phyloP scores from a whole-genome alignment of 371 early-diverging fungal genomes.

The Mortierella sp. region DNA sequence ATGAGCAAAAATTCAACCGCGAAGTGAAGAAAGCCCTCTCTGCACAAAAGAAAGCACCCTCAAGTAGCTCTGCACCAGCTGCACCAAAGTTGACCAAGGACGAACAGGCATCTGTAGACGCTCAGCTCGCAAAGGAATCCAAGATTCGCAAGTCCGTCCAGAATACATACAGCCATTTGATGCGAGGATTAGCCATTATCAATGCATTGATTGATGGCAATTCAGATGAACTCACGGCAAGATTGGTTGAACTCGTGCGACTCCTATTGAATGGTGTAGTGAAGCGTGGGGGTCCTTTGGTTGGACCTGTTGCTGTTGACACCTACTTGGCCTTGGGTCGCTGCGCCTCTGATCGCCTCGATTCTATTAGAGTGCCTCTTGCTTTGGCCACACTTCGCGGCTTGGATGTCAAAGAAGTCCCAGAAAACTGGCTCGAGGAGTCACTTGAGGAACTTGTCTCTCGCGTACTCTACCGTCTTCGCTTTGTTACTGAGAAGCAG shows the following conservation, averaged over 20 bases:
- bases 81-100: conserved; percentile 80
- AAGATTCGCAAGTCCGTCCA: conserved; percentile 79
- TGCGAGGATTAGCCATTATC: conserved; percentile 74
- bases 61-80: conserved; percentile 29
- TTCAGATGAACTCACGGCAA: conserved; percentile 57
- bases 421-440: conserved; percentile 80
- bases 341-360: conserved; percentile 64
- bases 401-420: conserved; percentile 70
- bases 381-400: conserved; percentile 80
- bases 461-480: conserved; percentile 82
- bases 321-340: conserved; percentile 68
- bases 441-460: conserved; percentile 72
- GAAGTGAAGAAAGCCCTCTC: conserved; percentile 85
- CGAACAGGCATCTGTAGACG: conserved; percentile 82
- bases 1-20: conserved; percentile 88
- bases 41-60: conserved; percentile 71
- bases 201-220: conserved; percentile 77
- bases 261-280: conserved; percentile 66
- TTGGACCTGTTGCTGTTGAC: conserved; percentile 69
- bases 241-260: conserved; percentile 63
- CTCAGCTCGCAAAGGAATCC: conserved; percentile 83
- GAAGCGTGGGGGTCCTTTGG: conserved; percentile 67
- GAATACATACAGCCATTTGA: conserved; percentile 61
- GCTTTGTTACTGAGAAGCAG: conserved; percentile 73
- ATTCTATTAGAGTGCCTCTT: conserved; percentile 64